Conservation (phyloP, 1,284 basidiomycete genomes). For the Caloboletus inedulis region DNA sequence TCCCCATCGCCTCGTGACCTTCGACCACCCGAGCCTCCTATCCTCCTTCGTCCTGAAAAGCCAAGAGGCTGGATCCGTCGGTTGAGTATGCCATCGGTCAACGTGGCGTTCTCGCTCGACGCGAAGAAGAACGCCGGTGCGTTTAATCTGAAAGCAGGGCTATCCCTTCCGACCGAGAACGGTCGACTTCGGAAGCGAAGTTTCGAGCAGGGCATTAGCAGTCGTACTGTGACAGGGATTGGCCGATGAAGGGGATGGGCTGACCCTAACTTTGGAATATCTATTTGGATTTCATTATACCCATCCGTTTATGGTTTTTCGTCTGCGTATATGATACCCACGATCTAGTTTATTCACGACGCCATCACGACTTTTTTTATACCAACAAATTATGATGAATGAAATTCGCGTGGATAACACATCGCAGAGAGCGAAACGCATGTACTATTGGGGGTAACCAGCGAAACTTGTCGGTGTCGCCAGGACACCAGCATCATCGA, state of each 20-base stretch:
- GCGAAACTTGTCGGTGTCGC: constrained; percentile 4
- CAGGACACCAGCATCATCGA: background rate
- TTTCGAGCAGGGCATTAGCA: constrained; percentile 43
- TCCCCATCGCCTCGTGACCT: constrained; percentile 37
- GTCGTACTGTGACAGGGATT: constrained; percentile 39
- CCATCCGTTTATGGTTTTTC: background rate
- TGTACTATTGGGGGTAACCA: constrained; percentile 3
- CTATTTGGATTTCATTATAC: constrained; percentile 8
- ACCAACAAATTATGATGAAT: background rate
- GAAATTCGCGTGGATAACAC: background rate
- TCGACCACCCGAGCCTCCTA: constrained; percentile 43
- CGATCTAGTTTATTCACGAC: background rate
- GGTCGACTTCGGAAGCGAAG: constrained; percentile 42
- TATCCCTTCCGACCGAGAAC: constrained; percentile 36
- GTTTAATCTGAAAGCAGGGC: constrained; percentile 33
- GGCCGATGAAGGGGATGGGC: constrained; percentile 26
- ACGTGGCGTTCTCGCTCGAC: constrained; percentile 51
- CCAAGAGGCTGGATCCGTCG: constrained; percentile 71
- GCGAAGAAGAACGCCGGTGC: constrained; percentile 46
- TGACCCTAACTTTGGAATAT: background rate
- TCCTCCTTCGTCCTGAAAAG: constrained; percentile 49
- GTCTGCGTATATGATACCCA: constrained; percentile 11
- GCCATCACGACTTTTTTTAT: constrained; percentile 4
- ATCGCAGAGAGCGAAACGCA: background rate
- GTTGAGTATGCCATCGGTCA: constrained; percentile 69